Conservation (phyloP, 78 protist genomes). For the Reticulomyxa filosa region DNA sequence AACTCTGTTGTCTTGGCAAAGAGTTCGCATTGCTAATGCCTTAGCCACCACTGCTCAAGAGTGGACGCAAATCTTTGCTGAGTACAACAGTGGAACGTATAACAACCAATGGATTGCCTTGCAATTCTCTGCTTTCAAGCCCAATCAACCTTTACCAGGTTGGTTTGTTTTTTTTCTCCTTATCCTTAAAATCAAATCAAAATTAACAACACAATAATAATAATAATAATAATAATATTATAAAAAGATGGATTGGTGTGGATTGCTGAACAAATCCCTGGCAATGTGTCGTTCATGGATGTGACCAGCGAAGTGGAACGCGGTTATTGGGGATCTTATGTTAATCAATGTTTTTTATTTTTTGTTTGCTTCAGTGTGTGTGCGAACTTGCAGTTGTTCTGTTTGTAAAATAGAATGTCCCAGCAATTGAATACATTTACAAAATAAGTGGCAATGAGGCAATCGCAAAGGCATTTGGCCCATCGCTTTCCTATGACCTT, state of each 20-base stretch:
- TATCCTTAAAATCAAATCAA: too few species aligned
- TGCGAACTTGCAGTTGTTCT: too few species aligned
- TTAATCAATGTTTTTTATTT: too few species aligned
- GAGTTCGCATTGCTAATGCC: constrained; percentile 37
- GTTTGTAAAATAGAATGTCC: constrained; percentile 43
- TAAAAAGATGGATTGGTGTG: too few species aligned
- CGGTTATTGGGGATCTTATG: constrained; percentile 46
- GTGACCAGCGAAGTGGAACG: constrained; percentile 3
- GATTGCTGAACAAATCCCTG: too few species aligned
- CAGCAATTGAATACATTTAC: constrained; percentile 12
- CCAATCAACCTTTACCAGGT: constrained; percentile 8
- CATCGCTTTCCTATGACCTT: not conserved
- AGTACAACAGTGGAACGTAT: constrained; percentile 49
- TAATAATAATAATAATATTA: too few species aligned
- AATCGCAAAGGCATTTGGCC: constrained; percentile 4
- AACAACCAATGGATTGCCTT: constrained; percentile 57
- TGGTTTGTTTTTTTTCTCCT: constrained; percentile 16
- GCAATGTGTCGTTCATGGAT: not conserved
- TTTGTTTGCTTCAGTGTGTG: too few species aligned
- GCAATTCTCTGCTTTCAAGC: constrained; percentile 26
- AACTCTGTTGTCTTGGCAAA: constrained; percentile 22
- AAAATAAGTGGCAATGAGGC: constrained; percentile 20
- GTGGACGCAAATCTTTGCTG: constrained; percentile 25
- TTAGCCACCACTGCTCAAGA: constrained; percentile 25
- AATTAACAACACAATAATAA: too few species aligned